Base-by-base conservation (phyloP, 139 green algal species). In the Picochlorum sp. region DNA sequence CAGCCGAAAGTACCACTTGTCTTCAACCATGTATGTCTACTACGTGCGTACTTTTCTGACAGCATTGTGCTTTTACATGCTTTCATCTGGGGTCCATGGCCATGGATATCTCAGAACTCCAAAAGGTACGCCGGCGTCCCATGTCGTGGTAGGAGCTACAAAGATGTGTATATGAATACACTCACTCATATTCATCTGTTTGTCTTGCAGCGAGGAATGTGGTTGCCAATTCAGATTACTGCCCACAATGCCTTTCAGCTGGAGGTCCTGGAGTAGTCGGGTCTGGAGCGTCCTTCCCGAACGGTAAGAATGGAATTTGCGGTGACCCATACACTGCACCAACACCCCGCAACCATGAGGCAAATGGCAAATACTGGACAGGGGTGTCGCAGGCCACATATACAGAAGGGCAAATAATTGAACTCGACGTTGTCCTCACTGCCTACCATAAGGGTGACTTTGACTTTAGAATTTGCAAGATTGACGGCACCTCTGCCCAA, bases 391-490 rank as follows among this genome's bases (percentile, higher is more conserved):
- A 41, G 34, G 63, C 24, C 23, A 65, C 31, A 0, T 73, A 67
- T 52, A 57, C 20, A 2, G 51, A 68, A 31, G 74, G 74, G 10
- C 45, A 67, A n/a, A 60, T 61, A 1, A 30, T 71, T 4, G 54
- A 77, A 50, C 13, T 81, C 4, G 50, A 67, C 1, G 21, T 72
- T 4, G n/a, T 65, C 6, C 30, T 81, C 41, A 79, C 61, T 11
- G 71, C 75, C 7, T 66, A 73, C 67, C 75, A 81, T 64, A 78
- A 68, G 57, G 75, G 75, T 20, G 57, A 63, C n/a, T 70, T 81
- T 9, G 28, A 28, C 13, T 67, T 82, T 31, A 49, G 65, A 14
- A 50, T 78, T 45, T 78, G 71, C 68, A 30, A 47, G 1, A 57
- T 70, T 21, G 6, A 20, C 8, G 62, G 59, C 24, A 56, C n/a